Base-by-base conservation (phyloP, 495 filamentous ascomycete genomes). In the Parachaetomium inaequale region DNA sequence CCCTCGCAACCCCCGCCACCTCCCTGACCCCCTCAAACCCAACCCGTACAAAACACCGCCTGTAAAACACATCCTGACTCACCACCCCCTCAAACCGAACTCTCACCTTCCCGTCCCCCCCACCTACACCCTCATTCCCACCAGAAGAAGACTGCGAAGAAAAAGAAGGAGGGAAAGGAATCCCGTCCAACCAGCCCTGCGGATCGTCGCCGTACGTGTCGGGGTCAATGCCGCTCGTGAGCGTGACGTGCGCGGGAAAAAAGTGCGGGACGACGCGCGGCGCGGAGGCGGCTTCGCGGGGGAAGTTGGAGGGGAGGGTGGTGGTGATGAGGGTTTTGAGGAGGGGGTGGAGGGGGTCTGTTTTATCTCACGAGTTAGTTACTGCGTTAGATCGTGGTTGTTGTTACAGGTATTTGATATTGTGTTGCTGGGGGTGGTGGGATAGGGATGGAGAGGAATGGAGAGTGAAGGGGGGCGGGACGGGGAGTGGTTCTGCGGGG, bases 161-260 rank as follows among this genome's bases (percentile, higher is more conserved):
- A 31, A 3, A 45, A 7, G 57, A 51, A 19, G 38, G 5, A 2
- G 61, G 49, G 45, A 55, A 70, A 0, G 63, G 64, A 11, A 72
- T 45, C 4, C 45, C 28, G 23, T 72, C 66, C 7, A 74, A 51
- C 70, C 70, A 74, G 7, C 12, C 61, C 53, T 72, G 70, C 10
- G 72, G 70, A 25, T 58, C 36, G 26, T 40, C 25, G 42, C 47
- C 38, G 47, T 72, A 74, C 12, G 58, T 3, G 0, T 21, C 32
- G 0, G 70, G 68, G 1, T 58, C 17, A 45, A 74, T 67, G 6
- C 55, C 62, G 4, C 61, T 65, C n/a, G 70, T 72, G 21, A 74
- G 66, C 17, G 72, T 74, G n/a, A 74, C 47, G 57, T 74, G 72
- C 0, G 70, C 62, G 6, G 61, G 26, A 43, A 74, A 74, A 47